phyloP scores from a whole-genome alignment of 257 asterid genomes.

The Solanum chmielewskii region DNA sequence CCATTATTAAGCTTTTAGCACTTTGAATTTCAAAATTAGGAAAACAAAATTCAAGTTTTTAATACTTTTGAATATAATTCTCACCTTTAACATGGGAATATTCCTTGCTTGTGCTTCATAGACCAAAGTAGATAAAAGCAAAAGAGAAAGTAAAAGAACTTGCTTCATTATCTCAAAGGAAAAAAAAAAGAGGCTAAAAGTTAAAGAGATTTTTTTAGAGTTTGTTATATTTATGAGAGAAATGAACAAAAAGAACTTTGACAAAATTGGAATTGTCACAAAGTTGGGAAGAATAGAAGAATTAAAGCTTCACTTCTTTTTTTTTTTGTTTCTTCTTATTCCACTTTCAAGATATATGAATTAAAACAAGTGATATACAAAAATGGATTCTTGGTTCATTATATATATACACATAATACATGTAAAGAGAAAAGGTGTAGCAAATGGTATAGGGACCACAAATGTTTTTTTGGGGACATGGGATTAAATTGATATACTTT shows the following conservation, averaged over 20 bases:
- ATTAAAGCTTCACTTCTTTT: not conserved
- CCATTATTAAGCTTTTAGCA: not conserved
- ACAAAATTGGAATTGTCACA: not conserved
- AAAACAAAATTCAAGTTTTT: not conserved
- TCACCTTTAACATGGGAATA: constrained; percentile 22
- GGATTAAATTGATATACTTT: not conserved
- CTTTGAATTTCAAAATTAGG: not conserved
- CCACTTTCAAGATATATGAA: not conserved
- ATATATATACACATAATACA: not conserved
- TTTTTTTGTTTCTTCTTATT: not conserved
- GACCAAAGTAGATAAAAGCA: constrained; percentile 28
- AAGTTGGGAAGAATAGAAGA: not conserved
- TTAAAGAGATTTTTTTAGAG: not conserved
- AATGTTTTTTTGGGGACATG: not conserved
- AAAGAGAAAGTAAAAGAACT: constrained; percentile 15
- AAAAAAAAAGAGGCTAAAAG: not conserved
- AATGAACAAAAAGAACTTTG: not conserved
- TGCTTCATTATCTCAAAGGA: constrained; percentile 25
- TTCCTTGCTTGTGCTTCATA: constrained; percentile 38
- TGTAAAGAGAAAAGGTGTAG: not conserved
- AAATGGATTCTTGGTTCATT: not conserved
- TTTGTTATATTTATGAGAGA: not conserved
- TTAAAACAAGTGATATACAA: not conserved
- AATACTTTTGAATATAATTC: not conserved
- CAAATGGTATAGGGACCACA: not conserved